Evolutionary conservation across 202 grass and related monocot species (phyloP).

Genomic region (Eragrostis tef): DNA sequence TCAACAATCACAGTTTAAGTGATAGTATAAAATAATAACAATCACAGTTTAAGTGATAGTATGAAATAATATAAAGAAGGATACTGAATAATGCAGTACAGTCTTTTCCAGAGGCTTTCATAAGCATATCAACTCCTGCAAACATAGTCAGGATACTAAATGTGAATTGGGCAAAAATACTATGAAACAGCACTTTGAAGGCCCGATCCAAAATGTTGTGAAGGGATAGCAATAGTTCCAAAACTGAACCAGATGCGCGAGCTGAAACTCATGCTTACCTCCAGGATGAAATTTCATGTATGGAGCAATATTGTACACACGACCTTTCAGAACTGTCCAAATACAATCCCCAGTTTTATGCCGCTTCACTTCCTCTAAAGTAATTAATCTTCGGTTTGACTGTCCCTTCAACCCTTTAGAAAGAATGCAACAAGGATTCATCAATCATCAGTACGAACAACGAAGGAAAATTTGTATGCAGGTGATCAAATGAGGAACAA

Average conservation of each 20-base stretch:
- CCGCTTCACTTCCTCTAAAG: constrained; percentile 85
- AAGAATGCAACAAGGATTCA: constrained; percentile 22
- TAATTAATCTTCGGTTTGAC: constrained; percentile 71
- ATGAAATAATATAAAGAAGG: constrained; percentile 55
- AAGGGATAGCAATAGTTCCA: not conserved
- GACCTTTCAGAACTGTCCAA: constrained; percentile 96
- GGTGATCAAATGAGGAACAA: not conserved
- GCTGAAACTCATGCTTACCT: constrained; percentile 50
- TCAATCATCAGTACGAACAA: constrained; percentile 15
- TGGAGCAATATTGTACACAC: constrained; percentile 87
- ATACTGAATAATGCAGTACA: constrained; percentile 96
- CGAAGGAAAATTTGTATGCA: not conserved
- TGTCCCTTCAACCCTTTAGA: constrained; percentile 73
- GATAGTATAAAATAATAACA: constrained; percentile 10
- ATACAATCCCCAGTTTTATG: constrained; percentile 76
- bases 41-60: not conserved
- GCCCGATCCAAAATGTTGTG: not conserved
- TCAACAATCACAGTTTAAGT: not conserved
- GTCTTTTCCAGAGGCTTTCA: constrained; percentile 91
- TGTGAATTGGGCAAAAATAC: not conserved
- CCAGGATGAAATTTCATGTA: constrained; percentile 99
- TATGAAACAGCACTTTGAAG: not conserved
- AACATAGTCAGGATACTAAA: constrained; percentile 21
- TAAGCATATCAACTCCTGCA: constrained; percentile 95
- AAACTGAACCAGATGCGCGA: constrained; percentile 16